Evolutionary conservation across 768 basidiomycete genomes (phyloP), one percentile per base, ranked within the genome.

Genomic region (Hirschioporus abietinus): DNA sequence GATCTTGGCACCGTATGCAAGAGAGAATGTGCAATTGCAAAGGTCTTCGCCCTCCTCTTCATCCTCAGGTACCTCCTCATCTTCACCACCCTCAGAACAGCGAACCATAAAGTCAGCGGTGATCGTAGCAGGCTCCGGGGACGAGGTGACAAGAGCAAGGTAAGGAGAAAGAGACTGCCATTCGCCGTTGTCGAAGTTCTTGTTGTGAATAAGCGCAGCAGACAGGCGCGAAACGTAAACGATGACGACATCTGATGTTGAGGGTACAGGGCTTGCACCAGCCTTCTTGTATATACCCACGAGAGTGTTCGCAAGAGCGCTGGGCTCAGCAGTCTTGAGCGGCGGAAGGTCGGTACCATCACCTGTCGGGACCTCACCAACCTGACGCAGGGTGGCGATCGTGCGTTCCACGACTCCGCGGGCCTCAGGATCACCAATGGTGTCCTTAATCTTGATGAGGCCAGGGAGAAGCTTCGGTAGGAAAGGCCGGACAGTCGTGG

Each of bases 1-100:
- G 73, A 98, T 97, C 85, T 97, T 97, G 75, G 96, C 96, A 90
- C 96, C 96, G 77, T 98, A 98, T 64, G 96, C 96, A 65, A 98
- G 87, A 65, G 96, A 97, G 88, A 98, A 98, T 77, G 96, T 94
- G 84, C 95, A 96, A 85, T 97, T 95, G 85, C 95, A 96, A 72
- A 99, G 86, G 75, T 97, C 96, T 81, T 99, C 97, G 72, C 96
- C 96, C 80, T 96, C 95, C 78, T 98, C 96, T 76, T 96, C 96
- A 71, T 98, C 96, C 18, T 95, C 95, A 60, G 76, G 78, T 63
- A 82, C 89, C 20, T 86, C 87, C 0, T 78, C 85, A 0, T 90
- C 90, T 1, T 88, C 91, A 42, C 81, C 82, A 66, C 85, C 90
- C 68, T 92, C 89, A 66, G 88, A 84, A 34, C 92, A 95, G 75